A percentile compares a stretch with the other conserved stretches of the same genome.
Evolutionary conservation across 345 rosid genomes (phyloP).

Genomic region (Hibiscus mutabilis): DNA sequence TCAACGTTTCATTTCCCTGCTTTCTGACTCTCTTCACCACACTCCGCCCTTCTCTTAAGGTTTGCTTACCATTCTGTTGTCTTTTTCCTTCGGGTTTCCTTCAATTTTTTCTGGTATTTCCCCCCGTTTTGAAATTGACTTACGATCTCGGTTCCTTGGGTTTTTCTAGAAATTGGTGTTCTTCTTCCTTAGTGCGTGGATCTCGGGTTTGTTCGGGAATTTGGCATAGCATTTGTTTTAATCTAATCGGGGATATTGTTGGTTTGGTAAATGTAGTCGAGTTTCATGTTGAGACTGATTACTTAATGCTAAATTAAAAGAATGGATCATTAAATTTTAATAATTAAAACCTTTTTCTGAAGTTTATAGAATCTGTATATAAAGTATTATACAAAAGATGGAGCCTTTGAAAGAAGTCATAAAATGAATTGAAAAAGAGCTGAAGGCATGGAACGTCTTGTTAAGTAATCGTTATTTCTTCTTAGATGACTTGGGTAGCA

Average conservation of each 20-base stretch:
- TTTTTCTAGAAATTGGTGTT: no score
- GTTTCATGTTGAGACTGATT: not conserved
- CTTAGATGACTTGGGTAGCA: not conserved
- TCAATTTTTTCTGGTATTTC: no score
- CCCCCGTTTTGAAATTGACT: no score
- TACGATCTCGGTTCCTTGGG: no score
- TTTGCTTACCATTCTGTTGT: no score
- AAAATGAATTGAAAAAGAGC: not conserved
- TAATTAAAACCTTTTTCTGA: not conserved
- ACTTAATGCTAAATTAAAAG: not conserved
- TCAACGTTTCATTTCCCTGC: no score
- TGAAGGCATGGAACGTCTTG: not conserved
- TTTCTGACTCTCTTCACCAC: no score
- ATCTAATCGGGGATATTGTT: not conserved
- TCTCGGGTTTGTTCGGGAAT: no score
- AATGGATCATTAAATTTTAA: not conserved
- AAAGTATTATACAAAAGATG: not conserved
- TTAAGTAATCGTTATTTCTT: not conserved
- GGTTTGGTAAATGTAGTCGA: not conserved
- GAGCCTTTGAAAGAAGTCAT: not conserved
- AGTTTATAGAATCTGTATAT: not conserved
- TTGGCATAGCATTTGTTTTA: not conserved
- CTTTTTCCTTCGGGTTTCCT: no score
- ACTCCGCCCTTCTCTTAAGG: no score
- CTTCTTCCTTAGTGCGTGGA: no score